Base-by-base conservation (phyloP, 495 filamentous ascomycete species). In the Echria macrotheca region DNA sequence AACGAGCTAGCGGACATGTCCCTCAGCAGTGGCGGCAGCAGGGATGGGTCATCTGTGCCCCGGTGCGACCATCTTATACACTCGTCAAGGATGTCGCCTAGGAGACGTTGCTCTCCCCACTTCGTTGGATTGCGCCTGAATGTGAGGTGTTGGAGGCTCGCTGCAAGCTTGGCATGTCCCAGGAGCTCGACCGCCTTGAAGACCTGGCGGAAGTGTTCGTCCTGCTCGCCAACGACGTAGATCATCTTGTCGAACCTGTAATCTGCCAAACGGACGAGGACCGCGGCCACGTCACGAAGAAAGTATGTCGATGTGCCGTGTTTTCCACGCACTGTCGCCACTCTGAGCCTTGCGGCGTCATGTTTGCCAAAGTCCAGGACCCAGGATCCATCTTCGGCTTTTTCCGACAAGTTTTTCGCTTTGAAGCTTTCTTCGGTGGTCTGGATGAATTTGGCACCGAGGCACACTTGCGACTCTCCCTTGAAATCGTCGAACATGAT, bases 181-280 rank as follows among this genome's bases (percentile, higher is more conserved):
- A 86, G 84, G 24, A 82, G 66, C 58, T 86, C 80, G 18, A 80
- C 68, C 40, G 85, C 77, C 66, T 84, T 84, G 76, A 87, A 86
- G 21, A 88, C 69, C 63, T 85, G 81, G 18, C 75, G 77, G 21
- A 89, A 66, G 63, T 89, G 84, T n/a, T 84, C 67, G 61, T 85
- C 81, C 65, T 88, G 83, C 59, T 87, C 81, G 2, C 73, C 69
- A 48, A 88, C 79, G 17, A 88, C 83, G 61, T 87, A 89, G 43
- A 89, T 78, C 82, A 88, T 31, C 69, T 81, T 81, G 61, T 88
- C 85, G 56, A 86, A 86, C 44, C 79, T 57, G 64, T 80, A 85
- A 31, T 75, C 73, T 41, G 84, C 71, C 46, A 75, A 70, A 48
- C 85, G 75, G 66, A 85, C 79, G 7, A 75, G 53, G 24, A 81